Evolutionary conservation across 352 stramenopile species (phyloP), one percentile per base, ranked within the genome.

Genomic region (Pythium vanterpoolii): DNA sequence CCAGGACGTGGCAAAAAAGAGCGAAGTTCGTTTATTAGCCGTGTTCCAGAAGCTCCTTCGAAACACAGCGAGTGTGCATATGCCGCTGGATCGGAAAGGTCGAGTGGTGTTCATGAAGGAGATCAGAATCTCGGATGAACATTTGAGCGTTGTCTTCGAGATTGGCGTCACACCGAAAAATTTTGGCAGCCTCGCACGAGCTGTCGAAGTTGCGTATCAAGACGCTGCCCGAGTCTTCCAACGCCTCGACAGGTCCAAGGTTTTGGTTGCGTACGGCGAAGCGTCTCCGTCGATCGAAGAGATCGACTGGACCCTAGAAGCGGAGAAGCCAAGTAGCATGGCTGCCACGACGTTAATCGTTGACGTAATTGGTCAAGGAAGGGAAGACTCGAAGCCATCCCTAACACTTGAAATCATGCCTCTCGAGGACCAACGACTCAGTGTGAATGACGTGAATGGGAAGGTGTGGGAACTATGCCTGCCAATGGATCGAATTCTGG

Each of bases 361-460:
- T 14, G 50, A 75, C 9, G 59, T 84, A 19, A 59, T 73, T 13
- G 65, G 79, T 28, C 19, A 58, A 21, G 71, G 64, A 0, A 45
- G 61, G 19, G 56, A 64, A 4, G 57, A 66, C 5, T 67, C 65
- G 0, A 43, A 69, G 10, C 76, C 78, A 1, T 59, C 39, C 5
- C 31, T 83, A 18, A 66, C 66, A 16, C 31, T 84, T 4, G 75
- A 79, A 23, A 49, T 89, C 11, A 30, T 74, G 3, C 69, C 78
- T 6, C 62, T 87, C 6, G 67, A 79, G 9, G 77, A 91, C 31
- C 56, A 81, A 14, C 70, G 71, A 13, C 45, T 91, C 8, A 72
- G 59, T 49, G 62, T 77, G 13, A 59, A 62, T 7, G 77, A 83
- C 43, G 38, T 53, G 1, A 39, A 66, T 6, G 69, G 71, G 1